Evolutionary conservation across 2,329 filamentous ascomycete genomes (phyloP).

Genomic region (Ophiostoma sp.): DNA sequence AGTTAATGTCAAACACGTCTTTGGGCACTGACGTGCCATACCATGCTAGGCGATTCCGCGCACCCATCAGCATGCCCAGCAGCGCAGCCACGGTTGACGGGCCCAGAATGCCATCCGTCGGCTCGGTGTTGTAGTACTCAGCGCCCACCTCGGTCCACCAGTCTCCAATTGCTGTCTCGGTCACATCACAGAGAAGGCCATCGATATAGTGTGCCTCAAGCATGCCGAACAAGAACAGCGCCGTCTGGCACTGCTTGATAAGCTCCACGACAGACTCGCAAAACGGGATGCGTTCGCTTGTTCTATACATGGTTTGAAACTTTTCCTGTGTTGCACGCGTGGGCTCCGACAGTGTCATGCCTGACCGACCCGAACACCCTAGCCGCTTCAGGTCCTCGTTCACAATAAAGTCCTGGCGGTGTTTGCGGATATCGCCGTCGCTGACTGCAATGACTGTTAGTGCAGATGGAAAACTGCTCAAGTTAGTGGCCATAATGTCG

Average conservation of each 20-base stretch:
- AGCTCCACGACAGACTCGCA: constrained; percentile 77
- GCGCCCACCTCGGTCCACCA: constrained; percentile 96
- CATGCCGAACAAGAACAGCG: constrained; percentile 80
- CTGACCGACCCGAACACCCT: constrained; percentile 84
- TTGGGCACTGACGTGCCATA: constrained; percentile 79
- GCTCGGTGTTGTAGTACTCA: constrained; percentile 88
- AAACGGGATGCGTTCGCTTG: constrained; percentile 73
- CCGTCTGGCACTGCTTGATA: constrained; percentile 85
- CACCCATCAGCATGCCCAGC: constrained; percentile 81
- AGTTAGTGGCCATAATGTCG: constrained; percentile 86
- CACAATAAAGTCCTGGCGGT: constrained; percentile 80
- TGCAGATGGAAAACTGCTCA: constrained; percentile 85
- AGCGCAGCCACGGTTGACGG: constrained; percentile 86
- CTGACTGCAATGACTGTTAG: constrained; percentile 88
- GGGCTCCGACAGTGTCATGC: constrained; percentile 72
- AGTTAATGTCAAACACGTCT: constrained; percentile 81
- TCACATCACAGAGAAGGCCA: constrained; percentile 86
- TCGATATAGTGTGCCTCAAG: constrained; percentile 85
- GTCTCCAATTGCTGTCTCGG: constrained; percentile 80
- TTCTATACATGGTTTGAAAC: constrained; percentile 85
- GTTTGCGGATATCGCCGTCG: constrained; percentile 73
- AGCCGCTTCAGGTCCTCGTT: constrained; percentile 91
- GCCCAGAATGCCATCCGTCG: constrained; percentile 84
- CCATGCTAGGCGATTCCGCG: constrained; percentile 80
- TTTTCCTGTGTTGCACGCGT: constrained; percentile 80